Percentiles rank a stretch among this genome's conserved stretches.
phyloP scores from a whole-genome alignment of 2,329 filamentous ascomycete species.

The Microcyclospora pomicola region DNA sequence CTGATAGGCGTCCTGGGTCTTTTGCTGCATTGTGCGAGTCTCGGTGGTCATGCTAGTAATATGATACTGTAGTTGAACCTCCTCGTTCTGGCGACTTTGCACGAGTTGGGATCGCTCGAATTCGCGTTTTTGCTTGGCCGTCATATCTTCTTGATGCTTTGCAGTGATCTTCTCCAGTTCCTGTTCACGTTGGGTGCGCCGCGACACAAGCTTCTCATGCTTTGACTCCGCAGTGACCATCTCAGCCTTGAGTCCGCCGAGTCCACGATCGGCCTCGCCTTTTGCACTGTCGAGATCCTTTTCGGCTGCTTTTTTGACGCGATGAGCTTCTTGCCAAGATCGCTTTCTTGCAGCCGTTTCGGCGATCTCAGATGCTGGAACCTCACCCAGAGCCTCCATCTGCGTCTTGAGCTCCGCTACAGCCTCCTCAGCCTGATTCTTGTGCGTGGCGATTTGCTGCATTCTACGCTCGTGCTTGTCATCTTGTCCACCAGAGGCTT shows the following conservation, averaged over 20 bases:
- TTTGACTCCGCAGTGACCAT: constrained; percentile 50
- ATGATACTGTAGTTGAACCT: constrained; percentile 25
- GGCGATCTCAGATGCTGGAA: constrained; percentile 48
- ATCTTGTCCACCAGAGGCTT: constrained; percentile 55
- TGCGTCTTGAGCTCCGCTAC: constrained; percentile 42
- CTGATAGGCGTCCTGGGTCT: constrained; percentile 27
- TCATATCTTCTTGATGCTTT: constrained; percentile 45
- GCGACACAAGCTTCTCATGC: constrained; percentile 56
- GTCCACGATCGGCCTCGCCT: constrained; percentile 46
- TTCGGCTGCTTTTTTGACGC: constrained; percentile 36
- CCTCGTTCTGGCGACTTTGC: constrained; percentile 24
- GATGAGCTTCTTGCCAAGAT: constrained; percentile 41
- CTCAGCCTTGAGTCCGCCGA: constrained; percentile 51
- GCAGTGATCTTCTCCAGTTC: constrained; percentile 58
- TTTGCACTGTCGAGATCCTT: constrained; percentile 50
- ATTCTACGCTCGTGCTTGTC: constrained; percentile 64
- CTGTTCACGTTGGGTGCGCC: constrained; percentile 58
- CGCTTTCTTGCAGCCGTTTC: constrained; percentile 45
- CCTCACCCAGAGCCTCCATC: constrained; percentile 49
- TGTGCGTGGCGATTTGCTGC: constrained; percentile 60
- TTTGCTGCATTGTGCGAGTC: constrained; percentile 25
- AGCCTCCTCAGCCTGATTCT: constrained; percentile 54
- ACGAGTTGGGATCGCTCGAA: constrained; percentile 15
- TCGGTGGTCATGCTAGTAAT: constrained; percentile 26
- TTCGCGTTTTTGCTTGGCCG: constrained; percentile 21